Evolutionary conservation across 768 basidiomycete genomes (phyloP).

Genomic region (Lentinula guzmanii): DNA sequence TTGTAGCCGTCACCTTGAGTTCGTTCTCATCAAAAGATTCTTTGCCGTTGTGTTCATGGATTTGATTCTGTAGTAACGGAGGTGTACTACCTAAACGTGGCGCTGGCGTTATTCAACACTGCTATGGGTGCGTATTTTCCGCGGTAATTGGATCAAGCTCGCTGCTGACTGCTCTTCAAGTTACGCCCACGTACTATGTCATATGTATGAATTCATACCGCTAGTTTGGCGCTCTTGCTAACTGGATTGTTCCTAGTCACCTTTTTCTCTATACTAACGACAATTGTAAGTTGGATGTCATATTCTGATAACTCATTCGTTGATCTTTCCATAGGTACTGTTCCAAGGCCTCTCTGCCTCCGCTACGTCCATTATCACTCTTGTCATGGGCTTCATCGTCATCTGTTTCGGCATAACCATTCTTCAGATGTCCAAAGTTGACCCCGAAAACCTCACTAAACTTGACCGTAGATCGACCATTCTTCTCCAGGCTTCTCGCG

Average conservation of each 20-base stretch:
- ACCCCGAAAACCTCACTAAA: constrained; percentile 69
- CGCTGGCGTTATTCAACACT: constrained; percentile 92
- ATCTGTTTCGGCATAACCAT: constrained; percentile 92
- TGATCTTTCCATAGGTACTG: constrained; percentile 49
- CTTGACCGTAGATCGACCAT: constrained; percentile 90
- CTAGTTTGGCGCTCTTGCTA: neutral
- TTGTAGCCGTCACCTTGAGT: constrained; percentile 80
- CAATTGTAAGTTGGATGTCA: constrained; percentile 43
- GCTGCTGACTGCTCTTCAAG: constrained; percentile 28
- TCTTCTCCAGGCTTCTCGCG: constrained; percentile 79
- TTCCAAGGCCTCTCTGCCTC: constrained; percentile 85
- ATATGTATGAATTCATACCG: constrained; percentile 46
- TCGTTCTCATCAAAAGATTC: constrained; percentile 20
- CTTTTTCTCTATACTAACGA: constrained; percentile 80
- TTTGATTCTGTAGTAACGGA: constrained; percentile 56
- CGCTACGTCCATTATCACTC: constrained; percentile 75
- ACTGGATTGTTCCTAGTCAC: constrained; percentile 45
- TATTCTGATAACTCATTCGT: neutral
- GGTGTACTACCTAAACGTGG: constrained; percentile 93
- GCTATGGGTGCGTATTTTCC: constrained; percentile 55
- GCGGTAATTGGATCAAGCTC: neutral
- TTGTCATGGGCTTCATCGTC: constrained; percentile 88
- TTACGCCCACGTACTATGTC: constrained; percentile 86
- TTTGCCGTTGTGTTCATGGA: constrained; percentile 10
- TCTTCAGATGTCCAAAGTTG: constrained; percentile 93